These are phyloP conservation scores for Diaporthe aspalathi DNA, from an alignment of 2,329 filamentous ascomycete species.

Conservation along the genomic window DNA sequence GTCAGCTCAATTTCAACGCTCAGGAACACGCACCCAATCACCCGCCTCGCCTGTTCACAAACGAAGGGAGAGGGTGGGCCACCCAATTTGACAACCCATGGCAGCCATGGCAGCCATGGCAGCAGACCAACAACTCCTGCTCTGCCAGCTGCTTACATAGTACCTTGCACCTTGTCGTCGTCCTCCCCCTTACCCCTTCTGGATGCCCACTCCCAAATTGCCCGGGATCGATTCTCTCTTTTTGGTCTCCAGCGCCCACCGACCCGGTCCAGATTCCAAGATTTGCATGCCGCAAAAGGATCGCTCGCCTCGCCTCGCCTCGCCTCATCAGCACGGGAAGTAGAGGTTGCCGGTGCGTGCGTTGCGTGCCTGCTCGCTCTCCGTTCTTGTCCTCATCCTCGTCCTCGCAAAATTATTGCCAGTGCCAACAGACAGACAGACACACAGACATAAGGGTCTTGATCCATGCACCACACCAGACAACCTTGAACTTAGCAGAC, in stretches of 20 bases:
- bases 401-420: not conserved
- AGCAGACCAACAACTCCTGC: not conserved
- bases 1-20: conserved; percentile 40
- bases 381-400: not conserved
- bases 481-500: conserved; percentile 9
- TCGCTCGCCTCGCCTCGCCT: conserved; percentile 21
- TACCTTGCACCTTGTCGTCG: no score
- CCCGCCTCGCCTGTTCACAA: conserved; percentile 23
- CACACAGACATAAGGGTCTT: no score
- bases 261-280: conserved; percentile 13
- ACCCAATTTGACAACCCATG: conserved; percentile 31
- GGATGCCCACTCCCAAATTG: conserved; percentile 11
- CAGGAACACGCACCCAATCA: conserved; percentile 42
- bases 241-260: conserved; percentile 3
- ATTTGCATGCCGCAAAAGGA: conserved; percentile 14
- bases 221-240: conserved; percentile 20
- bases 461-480: not conserved
- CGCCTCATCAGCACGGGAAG: not conserved
- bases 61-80: conserved; percentile 45
- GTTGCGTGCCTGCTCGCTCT: no score
- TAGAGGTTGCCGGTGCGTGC: no score
- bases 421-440: no score
- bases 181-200: conserved; percentile 27
- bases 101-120: conserved; percentile 18
- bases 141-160: no score